Base-by-base conservation (phyloP, 163 green algal species). In the Scenedesmus sp. region DNA sequence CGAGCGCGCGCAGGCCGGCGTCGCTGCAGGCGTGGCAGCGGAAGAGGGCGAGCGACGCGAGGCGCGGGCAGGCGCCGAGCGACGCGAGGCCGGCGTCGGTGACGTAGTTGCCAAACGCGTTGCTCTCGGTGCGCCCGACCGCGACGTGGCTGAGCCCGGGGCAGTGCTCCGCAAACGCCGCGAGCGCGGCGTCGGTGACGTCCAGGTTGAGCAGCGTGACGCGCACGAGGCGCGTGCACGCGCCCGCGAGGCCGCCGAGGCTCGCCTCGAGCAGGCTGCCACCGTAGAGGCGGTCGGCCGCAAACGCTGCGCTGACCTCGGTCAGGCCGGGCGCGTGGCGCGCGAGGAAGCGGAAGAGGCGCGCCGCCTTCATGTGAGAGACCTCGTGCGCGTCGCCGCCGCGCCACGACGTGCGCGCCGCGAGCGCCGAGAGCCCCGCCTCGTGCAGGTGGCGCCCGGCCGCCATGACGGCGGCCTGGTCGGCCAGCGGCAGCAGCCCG, bases 81-180 rank as follows among this genome's bases (percentile, higher is more conserved):
- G 42, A 44, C 29, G 29, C 20, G 13, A 80, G 39, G 0, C 71
- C 71, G 18, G 51, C 58, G 29, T 80, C 58, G 6, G 26, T 53
- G 10, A 80, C 71, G 63, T 72, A 80, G 56, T 71, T 71, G 31
- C 71, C 71, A 53, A 80, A 80, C 5, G 71, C 71, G 17, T 80
- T 80, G 71, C 69, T 62, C 26, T 71, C 71, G 3, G 71, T 80
- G 44, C 71, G 44, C 17, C 71, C 71, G 44, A 80, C 60, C 1
- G 71, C 71, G 31, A 80, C 20, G 45, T 80, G 71, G 31, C 58
- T 42, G 44, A 80, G 33, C 28, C 17, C 2, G 1, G 58, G 24
- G 71, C 71, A 80, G 4, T 71, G 31, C 9, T n/a, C 34, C 17
- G 71, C 71, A 39, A 80, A 42, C 17, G 58, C 26, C n/a, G 54